Evolutionary conservation across 176 grass and related monocot species (phyloP).

Genomic region (Carex myosuroides): DNA sequence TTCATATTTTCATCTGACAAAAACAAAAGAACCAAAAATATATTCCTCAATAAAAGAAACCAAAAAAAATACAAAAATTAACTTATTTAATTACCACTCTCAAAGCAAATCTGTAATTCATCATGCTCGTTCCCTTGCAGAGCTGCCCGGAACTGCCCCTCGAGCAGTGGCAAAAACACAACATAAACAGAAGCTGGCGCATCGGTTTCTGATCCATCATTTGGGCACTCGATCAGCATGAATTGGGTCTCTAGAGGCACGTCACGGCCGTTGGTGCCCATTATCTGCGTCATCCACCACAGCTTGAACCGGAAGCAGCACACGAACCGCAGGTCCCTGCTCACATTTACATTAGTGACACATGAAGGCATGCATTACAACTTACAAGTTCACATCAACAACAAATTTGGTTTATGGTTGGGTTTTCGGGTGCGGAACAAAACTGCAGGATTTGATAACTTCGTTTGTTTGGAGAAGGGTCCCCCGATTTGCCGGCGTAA

Average conservation of each 20-base stretch:
- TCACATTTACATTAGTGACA: constrained; percentile 5
- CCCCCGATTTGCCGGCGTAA: background rate
- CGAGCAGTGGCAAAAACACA: constrained; percentile 72
- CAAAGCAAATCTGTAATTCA: constrained; percentile 60
- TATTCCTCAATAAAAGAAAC: background rate
- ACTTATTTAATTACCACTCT: constrained; percentile 51
- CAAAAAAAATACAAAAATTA: background rate
- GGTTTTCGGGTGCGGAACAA: background rate
- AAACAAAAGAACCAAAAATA: background rate
- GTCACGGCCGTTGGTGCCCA: constrained; percentile 52
- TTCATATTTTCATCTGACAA: background rate
- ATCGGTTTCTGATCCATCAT: background rate
- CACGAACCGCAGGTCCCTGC: constrained; percentile 58
- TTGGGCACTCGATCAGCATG: constrained; percentile 62
- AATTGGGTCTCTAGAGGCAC: constrained; percentile 88
- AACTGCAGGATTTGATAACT: background rate
- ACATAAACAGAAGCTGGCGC: constrained; percentile 20
- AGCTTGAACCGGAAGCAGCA: constrained; percentile 71
- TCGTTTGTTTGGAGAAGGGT: background rate
- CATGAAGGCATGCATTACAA: constrained; percentile 4
- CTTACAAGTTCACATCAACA: background rate
- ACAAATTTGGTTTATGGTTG: background rate
- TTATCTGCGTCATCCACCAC: constrained; percentile 78
- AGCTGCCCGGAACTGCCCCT: constrained; percentile 61
- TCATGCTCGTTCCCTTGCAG: constrained; percentile 66